Conservation (phyloP, 805 yeast genomes). For the Wickerhamomyces mucosus region DNA sequence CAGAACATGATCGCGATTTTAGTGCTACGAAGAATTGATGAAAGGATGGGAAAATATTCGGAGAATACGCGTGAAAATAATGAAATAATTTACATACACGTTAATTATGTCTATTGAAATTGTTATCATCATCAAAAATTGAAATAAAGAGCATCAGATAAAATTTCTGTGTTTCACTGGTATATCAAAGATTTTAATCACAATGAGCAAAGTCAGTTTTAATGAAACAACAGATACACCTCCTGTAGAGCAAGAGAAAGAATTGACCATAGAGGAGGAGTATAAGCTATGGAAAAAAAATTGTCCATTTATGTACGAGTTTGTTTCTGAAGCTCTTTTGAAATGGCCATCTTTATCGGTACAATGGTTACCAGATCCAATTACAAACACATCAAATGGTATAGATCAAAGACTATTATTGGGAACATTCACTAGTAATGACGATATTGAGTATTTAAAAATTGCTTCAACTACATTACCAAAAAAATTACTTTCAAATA, state of each 20-base stretch:
- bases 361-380: conserved; percentile 57
- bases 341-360: conserved; percentile 78
- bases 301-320: conserved; percentile 75
- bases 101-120: too few species aligned
- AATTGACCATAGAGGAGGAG: conserved; percentile 37
- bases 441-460: conserved; percentile 56
- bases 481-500: conserved; percentile 23
- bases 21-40: too few species aligned
- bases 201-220: conserved; percentile 1
- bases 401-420: conserved; percentile 44
- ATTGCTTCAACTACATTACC: conserved; percentile 57
- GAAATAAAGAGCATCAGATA: too few species aligned
- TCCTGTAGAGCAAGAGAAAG: conserved; percentile 10
- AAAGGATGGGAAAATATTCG: too few species aligned
- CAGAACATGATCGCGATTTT: too few species aligned
- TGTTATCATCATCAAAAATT: too few species aligned
- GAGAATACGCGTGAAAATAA: too few species aligned
- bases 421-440: conserved; percentile 71
- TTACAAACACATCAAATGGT: conserved; percentile 12
- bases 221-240: background rate
- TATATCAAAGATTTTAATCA: too few species aligned
- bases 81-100: too few species aligned
- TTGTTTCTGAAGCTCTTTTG: conserved; percentile 69
- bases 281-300: conserved; percentile 75
- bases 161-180: too few species aligned